Percentiles rank a stretch among this genome's conserved stretches.
phyloP scores from a whole-genome alignment of 2,329 filamentous ascomycete species.

The Fusarium ambrosium region DNA sequence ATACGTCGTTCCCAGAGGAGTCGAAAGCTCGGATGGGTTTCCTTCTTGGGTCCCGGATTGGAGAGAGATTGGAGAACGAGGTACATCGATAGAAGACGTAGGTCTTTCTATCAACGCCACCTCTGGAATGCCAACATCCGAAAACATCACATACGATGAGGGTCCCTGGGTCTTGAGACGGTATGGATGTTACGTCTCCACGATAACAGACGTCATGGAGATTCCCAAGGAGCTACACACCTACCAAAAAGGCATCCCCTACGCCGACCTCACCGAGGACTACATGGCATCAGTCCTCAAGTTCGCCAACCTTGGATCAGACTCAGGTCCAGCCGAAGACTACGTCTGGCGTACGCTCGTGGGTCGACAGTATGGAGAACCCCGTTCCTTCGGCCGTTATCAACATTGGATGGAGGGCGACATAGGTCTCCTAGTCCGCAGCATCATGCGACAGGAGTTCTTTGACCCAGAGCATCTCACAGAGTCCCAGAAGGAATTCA shows the following conservation, averaged over 20 bases:
- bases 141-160: not conserved
- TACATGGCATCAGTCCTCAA: not conserved
- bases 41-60: constrained; percentile 4
- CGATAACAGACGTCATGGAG: not conserved
- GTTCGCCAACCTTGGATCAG: not conserved
- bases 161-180: not conserved
- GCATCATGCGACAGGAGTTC: not conserved
- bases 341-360: constrained; percentile 1
- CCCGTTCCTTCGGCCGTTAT: not conserved
- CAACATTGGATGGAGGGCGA: not conserved
- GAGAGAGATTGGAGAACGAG: not conserved
- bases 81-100: not conserved
- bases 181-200: not conserved
- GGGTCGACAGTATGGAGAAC: not conserved
- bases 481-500: not conserved
- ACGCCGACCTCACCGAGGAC: not conserved
- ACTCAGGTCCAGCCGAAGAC: not conserved
- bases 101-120: not conserved
- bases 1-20: not conserved
- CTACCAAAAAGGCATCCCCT: not conserved
- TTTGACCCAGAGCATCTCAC: not conserved
- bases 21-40: not conserved
- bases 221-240: not conserved
- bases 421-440: not conserved
- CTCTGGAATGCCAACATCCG: not conserved